These are phyloP conservation scores for Ramaria sp. DNA, from an alignment of 768 basidiomycete species.

Conservation along the genomic window DNA sequence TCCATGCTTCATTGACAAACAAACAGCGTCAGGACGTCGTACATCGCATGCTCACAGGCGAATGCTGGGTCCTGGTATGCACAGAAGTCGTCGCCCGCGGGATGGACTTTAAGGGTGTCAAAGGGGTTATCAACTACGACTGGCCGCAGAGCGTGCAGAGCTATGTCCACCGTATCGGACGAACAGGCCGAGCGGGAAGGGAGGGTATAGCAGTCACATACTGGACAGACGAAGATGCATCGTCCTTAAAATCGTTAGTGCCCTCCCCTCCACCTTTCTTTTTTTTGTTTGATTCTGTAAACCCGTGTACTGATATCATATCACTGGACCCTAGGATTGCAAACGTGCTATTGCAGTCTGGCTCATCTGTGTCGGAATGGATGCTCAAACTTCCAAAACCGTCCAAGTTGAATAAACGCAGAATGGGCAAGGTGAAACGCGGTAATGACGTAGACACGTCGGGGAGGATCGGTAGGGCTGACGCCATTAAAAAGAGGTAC, in stretches of 20 bases:
- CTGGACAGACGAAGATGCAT: conserved; percentile 89
- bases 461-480: conserved; percentile 52
- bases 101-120: conserved; percentile 93
- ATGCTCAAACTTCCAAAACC: conserved; percentile 92
- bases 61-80: conserved; percentile 91
- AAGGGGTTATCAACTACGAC: conserved; percentile 94
- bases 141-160: conserved; percentile 94
- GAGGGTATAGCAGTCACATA: conserved; percentile 92
- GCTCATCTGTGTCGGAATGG: conserved; percentile 88
- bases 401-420: conserved; percentile 73
- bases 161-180: conserved; percentile 93
- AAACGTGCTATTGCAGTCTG: conserved; percentile 89
- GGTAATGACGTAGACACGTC: conserved; percentile 66
- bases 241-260: conserved; percentile 90
- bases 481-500: conserved; percentile 66
- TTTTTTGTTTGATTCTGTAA: too few relatives aligned
- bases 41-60: conserved; percentile 73
- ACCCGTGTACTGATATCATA: too few relatives aligned
- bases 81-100: conserved; percentile 98
- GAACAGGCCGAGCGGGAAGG: conserved; percentile 89
- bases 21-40: conserved; percentile 84
- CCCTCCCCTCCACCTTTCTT: too few relatives aligned
- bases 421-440: conserved; percentile 79
- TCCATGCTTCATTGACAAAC: conserved; percentile 84
- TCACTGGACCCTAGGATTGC: conserved; percentile 70